Percentiles rank a stretch among this genome's conserved stretches.
Conservation (phyloP, 2,329 filamentous ascomycete species). For the Fusarium buxicola region DNA sequence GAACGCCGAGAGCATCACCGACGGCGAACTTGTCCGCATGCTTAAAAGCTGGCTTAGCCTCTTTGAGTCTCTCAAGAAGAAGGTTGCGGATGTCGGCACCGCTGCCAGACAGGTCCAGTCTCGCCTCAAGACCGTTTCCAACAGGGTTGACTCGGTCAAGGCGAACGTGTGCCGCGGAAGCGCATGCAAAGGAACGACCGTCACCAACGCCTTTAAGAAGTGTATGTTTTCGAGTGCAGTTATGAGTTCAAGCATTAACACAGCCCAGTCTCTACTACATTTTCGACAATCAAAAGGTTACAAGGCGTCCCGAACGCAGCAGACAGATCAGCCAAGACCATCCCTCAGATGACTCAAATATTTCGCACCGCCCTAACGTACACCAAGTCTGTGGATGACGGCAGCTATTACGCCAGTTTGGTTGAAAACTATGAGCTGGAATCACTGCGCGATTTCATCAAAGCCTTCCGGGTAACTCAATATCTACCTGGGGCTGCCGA, state of each 20-base stretch:
- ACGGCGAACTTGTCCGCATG: slow-evolving; percentile 16
- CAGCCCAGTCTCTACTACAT: neutral
- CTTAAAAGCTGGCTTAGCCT: slow-evolving; percentile 20
- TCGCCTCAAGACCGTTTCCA: slow-evolving; percentile 10
- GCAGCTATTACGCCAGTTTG: slow-evolving; percentile 5
- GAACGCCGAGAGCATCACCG: slow-evolving; percentile 11
- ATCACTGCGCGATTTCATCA: slow-evolving; percentile 6
- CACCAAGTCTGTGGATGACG: slow-evolving; percentile 1
- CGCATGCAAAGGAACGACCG: slow-evolving; percentile 15
- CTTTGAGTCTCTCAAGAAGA: slow-evolving; percentile 10
- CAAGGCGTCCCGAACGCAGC: neutral
- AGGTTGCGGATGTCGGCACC: slow-evolving; percentile 10
- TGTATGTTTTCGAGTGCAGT: neutral
- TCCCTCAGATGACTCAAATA: neutral
- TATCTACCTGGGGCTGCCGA: slow-evolving; percentile 5
- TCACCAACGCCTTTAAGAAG: slow-evolving; percentile 3
- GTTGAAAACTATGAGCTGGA: slow-evolving; percentile 4
- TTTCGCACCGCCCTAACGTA: neutral
- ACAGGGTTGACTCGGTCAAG: slow-evolving; percentile 8
- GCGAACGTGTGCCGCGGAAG: slow-evolving; percentile 5
- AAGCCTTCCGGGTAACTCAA: slow-evolving; percentile 5
- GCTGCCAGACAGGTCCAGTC: slow-evolving; percentile 12
- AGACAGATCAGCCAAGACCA: neutral
- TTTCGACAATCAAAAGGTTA: slow-evolving; percentile 2
- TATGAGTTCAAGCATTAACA: neutral